Base-by-base conservation (phyloP, 140 eudicot species). In the Erigeron philadelphicus region DNA sequence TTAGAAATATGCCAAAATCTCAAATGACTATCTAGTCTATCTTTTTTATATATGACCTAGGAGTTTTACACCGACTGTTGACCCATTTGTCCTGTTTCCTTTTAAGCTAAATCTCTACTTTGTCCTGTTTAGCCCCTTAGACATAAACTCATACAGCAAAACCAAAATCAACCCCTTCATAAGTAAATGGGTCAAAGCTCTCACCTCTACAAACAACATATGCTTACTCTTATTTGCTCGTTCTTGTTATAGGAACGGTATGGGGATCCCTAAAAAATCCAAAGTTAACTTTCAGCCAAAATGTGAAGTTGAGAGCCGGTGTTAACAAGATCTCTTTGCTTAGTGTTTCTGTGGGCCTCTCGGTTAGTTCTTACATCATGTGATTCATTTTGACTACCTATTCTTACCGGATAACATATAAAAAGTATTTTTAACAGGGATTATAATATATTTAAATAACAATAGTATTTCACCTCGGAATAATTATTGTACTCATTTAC, bases 301-400 rank as follows among this genome's bases (percentile, higher is more conserved):
- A 76, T n/a, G 86, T 91, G 70, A 83, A 84, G 68, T 42, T 91
- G 61, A 77, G 87, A 71, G 87, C 86, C 21, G 97, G 97, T 59
- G 70, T 81, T 31, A 91, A 91, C 88, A 91, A 81, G 80, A 82
- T 91, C 13, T 84, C 97, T 71, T 58, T 91, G 76, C 93, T 91
- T 19, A 91, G 98, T 72, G 85, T 78, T 70, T 80, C 95, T 16
- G 92, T 91, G 23, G 98, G 98, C 57, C 89, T 92, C 12, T 76
- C 95, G 84, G 98, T 92, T 54, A 82, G 95, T 84, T 78, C 41
- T 46, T 60, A 21, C 44, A 52, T 54, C 49, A 50, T 0, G 60
- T 17, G 18, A 19, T 64, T 68, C 41, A 19, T 18, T 66, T 8
- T 49, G 21, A 62, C 17, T 31, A 21, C 25, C 18, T 44, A 4